Evolutionary conservation across 2,329 filamentous ascomycete genomes (phyloP).

Genomic region (Leptodontidium sp.): DNA sequence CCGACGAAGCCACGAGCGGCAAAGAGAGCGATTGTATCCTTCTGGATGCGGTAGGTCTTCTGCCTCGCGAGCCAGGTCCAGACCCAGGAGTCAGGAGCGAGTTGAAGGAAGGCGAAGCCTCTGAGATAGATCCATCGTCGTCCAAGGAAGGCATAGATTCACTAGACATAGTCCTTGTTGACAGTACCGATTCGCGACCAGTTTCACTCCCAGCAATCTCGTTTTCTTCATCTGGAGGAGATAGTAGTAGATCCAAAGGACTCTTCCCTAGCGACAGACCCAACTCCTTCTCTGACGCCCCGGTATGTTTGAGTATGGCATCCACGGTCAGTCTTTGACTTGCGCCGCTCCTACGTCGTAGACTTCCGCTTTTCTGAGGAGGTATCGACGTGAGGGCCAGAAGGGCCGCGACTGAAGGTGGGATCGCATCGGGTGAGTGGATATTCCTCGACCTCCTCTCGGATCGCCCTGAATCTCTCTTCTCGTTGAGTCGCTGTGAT

Average conservation of each 20-base stretch:
- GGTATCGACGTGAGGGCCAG: slow-evolving; percentile 69
- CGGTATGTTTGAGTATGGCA: slow-evolving; percentile 61
- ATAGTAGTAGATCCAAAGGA: slow-evolving; percentile 66
- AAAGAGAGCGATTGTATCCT: slow-evolving; percentile 64
- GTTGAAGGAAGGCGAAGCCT: slow-evolving; percentile 41
- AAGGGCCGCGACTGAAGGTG: slow-evolving; percentile 66
- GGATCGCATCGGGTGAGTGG: slow-evolving; percentile 62
- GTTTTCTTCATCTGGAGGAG: slow-evolving; percentile 67
- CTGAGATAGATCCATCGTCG: slow-evolving; percentile 57
- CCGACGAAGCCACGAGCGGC: slow-evolving; percentile 54
- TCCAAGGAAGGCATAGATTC: slow-evolving; percentile 68
- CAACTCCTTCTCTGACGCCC: slow-evolving; percentile 61
- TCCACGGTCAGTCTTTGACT: slow-evolving; percentile 60
- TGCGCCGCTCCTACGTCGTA: slow-evolving; percentile 33
- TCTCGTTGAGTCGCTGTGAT: slow-evolving; percentile 37
- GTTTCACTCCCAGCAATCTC: slow-evolving; percentile 58
- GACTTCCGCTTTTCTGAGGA: slow-evolving; percentile 48
- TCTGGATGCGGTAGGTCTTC: slow-evolving; percentile 53
- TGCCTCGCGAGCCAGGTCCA: slow-evolving; percentile 44
- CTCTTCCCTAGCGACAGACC: slow-evolving; percentile 61
- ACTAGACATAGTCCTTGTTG: slow-evolving; percentile 63
- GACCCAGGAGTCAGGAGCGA: slow-evolving; percentile 43
- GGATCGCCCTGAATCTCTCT: slow-evolving; percentile 28
- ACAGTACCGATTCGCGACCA: slow-evolving; percentile 60
- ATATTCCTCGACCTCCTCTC: slow-evolving; percentile 51